These are phyloP conservation scores for Vanrija sp. DNA, from an alignment of 1,284 basidiomycete genomes.

Conservation along the genomic window DNA sequence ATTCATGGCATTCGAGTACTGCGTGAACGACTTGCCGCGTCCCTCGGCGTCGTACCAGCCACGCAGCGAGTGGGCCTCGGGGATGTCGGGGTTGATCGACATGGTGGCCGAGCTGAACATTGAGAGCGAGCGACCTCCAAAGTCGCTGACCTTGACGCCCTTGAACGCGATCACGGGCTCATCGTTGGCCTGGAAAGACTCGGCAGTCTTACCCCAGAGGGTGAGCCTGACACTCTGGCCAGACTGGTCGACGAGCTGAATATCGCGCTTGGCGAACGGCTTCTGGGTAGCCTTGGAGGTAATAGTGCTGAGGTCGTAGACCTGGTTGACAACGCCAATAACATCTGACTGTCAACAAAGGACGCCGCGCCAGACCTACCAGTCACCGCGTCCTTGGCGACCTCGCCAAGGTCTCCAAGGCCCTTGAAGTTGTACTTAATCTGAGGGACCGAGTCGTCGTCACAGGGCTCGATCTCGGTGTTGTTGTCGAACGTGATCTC, in stretches of 20 bases:
- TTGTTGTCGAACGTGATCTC: slow-evolving; percentile 82
- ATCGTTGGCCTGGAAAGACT: slow-evolving; percentile 62
- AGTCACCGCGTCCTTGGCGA: slow-evolving; percentile 63
- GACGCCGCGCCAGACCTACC: not conserved
- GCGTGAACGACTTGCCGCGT: slow-evolving; percentile 60
- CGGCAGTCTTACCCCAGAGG: slow-evolving; percentile 94
- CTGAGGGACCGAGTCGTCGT: slow-evolving; percentile 70
- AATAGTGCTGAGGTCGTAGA: slow-evolving; percentile 65
- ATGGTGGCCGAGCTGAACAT: slow-evolving; percentile 66
- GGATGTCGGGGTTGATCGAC: slow-evolving; percentile 80
- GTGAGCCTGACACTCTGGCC: slow-evolving; percentile 79
- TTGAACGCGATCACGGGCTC: slow-evolving; percentile 84
- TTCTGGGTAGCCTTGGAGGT: slow-evolving; percentile 68
- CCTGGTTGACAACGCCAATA: slow-evolving; percentile 76
- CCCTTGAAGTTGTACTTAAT: slow-evolving; percentile 80
- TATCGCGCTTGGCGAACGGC: slow-evolving; percentile 78
- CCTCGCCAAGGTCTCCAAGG: slow-evolving; percentile 60
- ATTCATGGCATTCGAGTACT: slow-evolving; percentile 57
- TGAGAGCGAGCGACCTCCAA: slow-evolving; percentile 81
- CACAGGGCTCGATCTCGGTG: slow-evolving; percentile 73
- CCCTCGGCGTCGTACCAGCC: slow-evolving; percentile 85
- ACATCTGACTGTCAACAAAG: slow-evolving; percentile 61
- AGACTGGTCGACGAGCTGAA: slow-evolving; percentile 82
- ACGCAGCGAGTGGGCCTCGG: slow-evolving; percentile 75
- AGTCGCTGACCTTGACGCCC: slow-evolving; percentile 91